These are phyloP conservation scores for Evernia prunastri DNA, from an alignment of 495 filamentous ascomycete genomes.

Conservation along the genomic window DNA sequence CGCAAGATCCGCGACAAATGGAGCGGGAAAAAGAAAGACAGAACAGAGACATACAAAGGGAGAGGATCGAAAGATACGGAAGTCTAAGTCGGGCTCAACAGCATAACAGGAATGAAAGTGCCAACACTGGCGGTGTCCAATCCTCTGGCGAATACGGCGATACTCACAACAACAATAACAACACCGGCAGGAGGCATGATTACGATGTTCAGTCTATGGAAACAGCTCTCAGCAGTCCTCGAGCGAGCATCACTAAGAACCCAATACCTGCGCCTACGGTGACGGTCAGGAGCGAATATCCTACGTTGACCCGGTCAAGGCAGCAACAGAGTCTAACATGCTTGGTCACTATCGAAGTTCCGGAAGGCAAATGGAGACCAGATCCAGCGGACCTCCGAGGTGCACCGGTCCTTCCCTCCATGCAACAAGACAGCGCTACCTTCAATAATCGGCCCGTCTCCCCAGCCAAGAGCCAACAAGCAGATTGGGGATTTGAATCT, in stretches of 20 bases:
- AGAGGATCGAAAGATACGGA: slow-evolving; percentile 56
- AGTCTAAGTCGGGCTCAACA: slow-evolving; percentile 40
- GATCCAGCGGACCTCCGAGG: slow-evolving; percentile 75
- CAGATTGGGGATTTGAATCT: slow-evolving; percentile 41
- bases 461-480: slow-evolving; percentile 23
- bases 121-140: slow-evolving; percentile 63
- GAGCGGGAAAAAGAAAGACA: slow-evolving; percentile 47
- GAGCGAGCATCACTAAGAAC: slow-evolving; percentile 64
- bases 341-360: slow-evolving; percentile 88
- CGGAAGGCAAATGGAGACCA: slow-evolving; percentile 85
- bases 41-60: slow-evolving; percentile 52
- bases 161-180: slow-evolving; percentile 43
- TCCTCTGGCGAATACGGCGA: slow-evolving; percentile 74
- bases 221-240: slow-evolving; percentile 69
- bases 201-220: slow-evolving; percentile 98
- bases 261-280: slow-evolving; percentile 88
- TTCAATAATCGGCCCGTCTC: slow-evolving; percentile 32
- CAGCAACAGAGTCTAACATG: slow-evolving; percentile 95
- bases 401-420: slow-evolving; percentile 45
- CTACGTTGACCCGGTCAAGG: slow-evolving; percentile 82
- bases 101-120: slow-evolving; percentile 66
- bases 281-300: slow-evolving; percentile 92
- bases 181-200: slow-evolving; percentile 65
- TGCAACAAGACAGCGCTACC: slow-evolving; percentile 42
- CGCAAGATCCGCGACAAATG: slow-evolving; percentile 38